Evolutionary conservation across 2,329 filamentous ascomycete genomes (phyloP).

Genomic region (Aureobasidium sp.): DNA sequence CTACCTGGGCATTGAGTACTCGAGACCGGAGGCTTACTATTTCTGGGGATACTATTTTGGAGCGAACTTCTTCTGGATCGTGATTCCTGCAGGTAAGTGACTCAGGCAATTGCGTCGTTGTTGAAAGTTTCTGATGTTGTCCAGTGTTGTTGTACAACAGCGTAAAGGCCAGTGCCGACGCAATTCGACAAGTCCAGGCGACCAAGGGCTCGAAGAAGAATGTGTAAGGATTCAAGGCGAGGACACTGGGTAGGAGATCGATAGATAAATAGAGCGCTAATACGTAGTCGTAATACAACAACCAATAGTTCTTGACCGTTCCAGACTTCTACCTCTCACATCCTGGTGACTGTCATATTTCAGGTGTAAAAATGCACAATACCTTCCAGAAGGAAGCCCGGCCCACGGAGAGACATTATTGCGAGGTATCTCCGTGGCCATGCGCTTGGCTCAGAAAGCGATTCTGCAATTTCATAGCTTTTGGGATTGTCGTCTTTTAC

Average conservation of each 20-base stretch:
- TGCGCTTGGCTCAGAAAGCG: not conserved
- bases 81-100: constrained; percentile 50
- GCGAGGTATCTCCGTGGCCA: not conserved
- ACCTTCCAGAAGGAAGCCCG: not conserved
- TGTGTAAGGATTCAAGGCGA: not conserved
- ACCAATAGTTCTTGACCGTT: not conserved
- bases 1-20: constrained; percentile 48
- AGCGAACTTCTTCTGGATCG: constrained; percentile 62
- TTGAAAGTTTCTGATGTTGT: not conserved
- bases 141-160: constrained; percentile 34
- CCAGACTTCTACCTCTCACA: not conserved
- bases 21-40: constrained; percentile 55
- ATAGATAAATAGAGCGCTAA: not conserved
- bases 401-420: not conserved
- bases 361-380: not conserved
- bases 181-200: constrained; percentile 31
- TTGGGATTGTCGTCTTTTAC: not conserved
- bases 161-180: constrained; percentile 29
- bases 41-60: constrained; percentile 61
- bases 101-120: not conserved
- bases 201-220: constrained; percentile 21
- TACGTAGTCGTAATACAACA: not conserved
- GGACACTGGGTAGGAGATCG: not conserved
- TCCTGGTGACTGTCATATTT: not conserved
- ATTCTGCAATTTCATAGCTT: not conserved